Evolutionary conservation across 1,284 basidiomycete species (phyloP).

Genomic region (Polyporus tsugae): DNA sequence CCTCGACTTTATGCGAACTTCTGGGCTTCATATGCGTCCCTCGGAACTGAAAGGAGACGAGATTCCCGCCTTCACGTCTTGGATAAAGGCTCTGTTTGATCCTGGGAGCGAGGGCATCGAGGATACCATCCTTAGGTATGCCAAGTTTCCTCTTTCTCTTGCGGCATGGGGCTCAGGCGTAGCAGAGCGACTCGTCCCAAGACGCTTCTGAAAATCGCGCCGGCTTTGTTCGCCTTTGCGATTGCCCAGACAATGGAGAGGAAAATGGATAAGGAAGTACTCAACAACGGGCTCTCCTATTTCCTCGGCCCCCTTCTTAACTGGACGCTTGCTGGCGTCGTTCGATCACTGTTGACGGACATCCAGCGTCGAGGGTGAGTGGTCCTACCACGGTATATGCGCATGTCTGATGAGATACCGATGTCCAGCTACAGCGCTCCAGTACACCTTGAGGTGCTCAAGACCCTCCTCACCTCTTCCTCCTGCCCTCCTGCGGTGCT

Average conservation of each 20-base stretch:
- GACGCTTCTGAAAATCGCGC: slow-evolving; percentile 68
- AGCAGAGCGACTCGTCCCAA: slow-evolving; percentile 62
- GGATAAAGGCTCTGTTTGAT: slow-evolving; percentile 82
- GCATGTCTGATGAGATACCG: slow-evolving; percentile 17
- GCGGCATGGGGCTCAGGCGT: slow-evolving; percentile 2
- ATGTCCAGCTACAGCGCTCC: slow-evolving; percentile 43
- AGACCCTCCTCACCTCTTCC: slow-evolving; percentile 66
- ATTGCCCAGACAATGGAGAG: slow-evolving; percentile 55
- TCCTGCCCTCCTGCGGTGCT: slow-evolving; percentile 73
- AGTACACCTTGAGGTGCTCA: slow-evolving; percentile 68
- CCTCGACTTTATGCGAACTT: slow-evolving; percentile 59
- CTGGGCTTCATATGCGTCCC: slow-evolving; percentile 51
- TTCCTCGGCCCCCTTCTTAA: slow-evolving; percentile 75
- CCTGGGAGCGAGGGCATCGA: slow-evolving; percentile 82
- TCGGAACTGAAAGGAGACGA: slow-evolving; percentile 60
- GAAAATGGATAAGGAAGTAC: slow-evolving; percentile 69
- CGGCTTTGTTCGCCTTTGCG: slow-evolving; percentile 70
- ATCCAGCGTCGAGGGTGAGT: slow-evolving; percentile 65
- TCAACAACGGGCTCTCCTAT: slow-evolving; percentile 79
- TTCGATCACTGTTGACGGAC: slow-evolving; percentile 69
- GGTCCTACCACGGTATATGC: slow-evolving; percentile 8
- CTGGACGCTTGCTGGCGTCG: slow-evolving; percentile 81
- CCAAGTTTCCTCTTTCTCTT: neutral
- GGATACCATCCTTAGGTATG: slow-evolving; percentile 77
- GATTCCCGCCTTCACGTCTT: slow-evolving; percentile 57